phyloP scores from a whole-genome alignment of 2,329 filamentous ascomycete genomes.

The Sarocladiaceae sp. region DNA sequence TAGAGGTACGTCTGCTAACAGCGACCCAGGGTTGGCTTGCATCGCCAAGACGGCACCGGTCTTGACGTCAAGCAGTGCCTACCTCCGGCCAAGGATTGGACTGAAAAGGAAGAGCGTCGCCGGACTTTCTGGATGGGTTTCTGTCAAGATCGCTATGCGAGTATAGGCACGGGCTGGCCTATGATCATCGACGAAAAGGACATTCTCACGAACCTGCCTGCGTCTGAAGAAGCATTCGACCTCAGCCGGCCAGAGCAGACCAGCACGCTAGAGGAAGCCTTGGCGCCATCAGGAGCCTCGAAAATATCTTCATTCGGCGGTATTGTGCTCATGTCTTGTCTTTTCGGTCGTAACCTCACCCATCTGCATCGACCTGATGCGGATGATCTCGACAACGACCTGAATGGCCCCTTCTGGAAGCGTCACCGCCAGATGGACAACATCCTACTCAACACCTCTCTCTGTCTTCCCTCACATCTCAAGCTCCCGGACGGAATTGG shows the following conservation, averaged over 20 bases:
- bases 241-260: constrained; percentile 72
- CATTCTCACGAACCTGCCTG: constrained; percentile 79
- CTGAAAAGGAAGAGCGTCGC: constrained; percentile 83
- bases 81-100: constrained; percentile 85
- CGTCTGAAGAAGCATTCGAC: constrained; percentile 80
- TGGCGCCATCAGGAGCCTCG: constrained; percentile 66
- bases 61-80: constrained; percentile 92
- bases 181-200: constrained; percentile 91
- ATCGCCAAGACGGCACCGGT: constrained; percentile 76
- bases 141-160: constrained; percentile 85
- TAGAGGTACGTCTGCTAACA: too few species aligned
- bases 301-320: constrained; percentile 75
- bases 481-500: constrained; percentile 72
- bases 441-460: constrained; percentile 79
- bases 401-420: constrained; percentile 95
- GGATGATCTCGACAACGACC: constrained; percentile 78
- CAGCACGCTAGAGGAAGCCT: constrained; percentile 63
- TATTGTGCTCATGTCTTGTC: constrained; percentile 77
- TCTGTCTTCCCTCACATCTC: constrained; percentile 75
- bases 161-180: constrained; percentile 95
- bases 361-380: constrained; percentile 84
- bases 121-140: constrained; percentile 96
- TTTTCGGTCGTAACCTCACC: constrained; percentile 86
- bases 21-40: constrained; percentile 76
- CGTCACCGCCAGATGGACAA: constrained; percentile 87